phyloP scores from a whole-genome alignment of 306 rosid genomes.

The Cucurbita argyrosperma region DNA sequence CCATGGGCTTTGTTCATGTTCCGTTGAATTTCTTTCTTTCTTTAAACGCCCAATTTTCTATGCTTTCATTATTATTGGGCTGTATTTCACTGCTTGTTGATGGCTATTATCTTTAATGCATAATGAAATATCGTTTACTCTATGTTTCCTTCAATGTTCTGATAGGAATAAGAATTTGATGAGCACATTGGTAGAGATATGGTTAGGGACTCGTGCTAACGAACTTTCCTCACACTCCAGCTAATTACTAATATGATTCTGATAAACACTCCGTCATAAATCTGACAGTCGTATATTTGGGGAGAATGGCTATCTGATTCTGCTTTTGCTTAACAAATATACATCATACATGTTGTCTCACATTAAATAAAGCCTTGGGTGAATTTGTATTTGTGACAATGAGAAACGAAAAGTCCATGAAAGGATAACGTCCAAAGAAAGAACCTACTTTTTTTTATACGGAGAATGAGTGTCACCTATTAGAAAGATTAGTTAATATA shows the following conservation, averaged over 20 bases:
- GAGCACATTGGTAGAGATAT: neutral
- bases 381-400: neutral
- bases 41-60: neutral
- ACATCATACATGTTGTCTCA: neutral
- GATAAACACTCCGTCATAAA: neutral
- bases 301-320: neutral
- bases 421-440: neutral
- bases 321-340: neutral
- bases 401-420: neutral
- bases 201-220: neutral
- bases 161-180: neutral
- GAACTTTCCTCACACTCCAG: neutral
- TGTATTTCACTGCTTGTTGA: neutral
- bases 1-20: neutral
- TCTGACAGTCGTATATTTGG: neutral
- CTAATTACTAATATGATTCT: neutral
- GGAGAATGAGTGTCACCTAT: neutral
- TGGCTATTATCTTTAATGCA: neutral
- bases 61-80: neutral
- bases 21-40: neutral
- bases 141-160: neutral
- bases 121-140: neutral
- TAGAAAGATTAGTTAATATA: neutral
- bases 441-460: neutral
- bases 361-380: neutral